Base-by-base conservation (phyloP, 176 grass and related monocot genomes). In the Melocanna baccifera region DNA sequence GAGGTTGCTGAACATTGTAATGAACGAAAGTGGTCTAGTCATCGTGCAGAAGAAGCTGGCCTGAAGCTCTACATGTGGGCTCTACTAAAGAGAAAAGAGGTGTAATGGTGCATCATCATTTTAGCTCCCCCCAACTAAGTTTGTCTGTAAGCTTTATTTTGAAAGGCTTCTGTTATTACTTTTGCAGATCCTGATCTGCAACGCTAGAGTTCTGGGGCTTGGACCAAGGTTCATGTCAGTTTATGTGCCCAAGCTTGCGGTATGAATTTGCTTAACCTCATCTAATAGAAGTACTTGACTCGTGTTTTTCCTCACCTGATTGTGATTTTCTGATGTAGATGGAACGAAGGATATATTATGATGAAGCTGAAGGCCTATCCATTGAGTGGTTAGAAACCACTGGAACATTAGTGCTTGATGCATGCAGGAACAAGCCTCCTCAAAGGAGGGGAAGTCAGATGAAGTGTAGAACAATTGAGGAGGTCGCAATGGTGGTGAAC, bases 141-240 rank as follows among this genome's bases (percentile, higher is more conserved):
- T 79, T 39, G 46, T 48, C 46, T 48, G 30, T 36, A 67, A 62
- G 6, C 67, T 78, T 86, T 72, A 79, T 79, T 68, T 68, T 83
- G 34, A 79, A 20, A 7, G 76, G 13, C 18, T 59, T 56, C 18
- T 83, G 56, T 11, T 85, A 70, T 81, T 36, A 9, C 68, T 74
- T 90, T 87, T 89, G 59, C 91, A 98, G 96, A 69, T 89, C 67
- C 40, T 90, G 29, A 61, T 91, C 80, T 90, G 85, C 66, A 83
- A 84, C 86, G 93, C 93, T 69, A 93, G 93, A 90, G 93, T 98
- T 85, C 64, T 95, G 74, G 96, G 91, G 80, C 80, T 98, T 56
- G 96, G 96, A 83, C 93, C 93, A 47, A 98, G 87, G 84, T 98
- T 98, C 71, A 92, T 95, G 93, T 93, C 96, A 87, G 68, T 95